Evolutionary conservation across 345 rosid species (phyloP), one percentile per base, ranked within the genome.

Genomic region (Aquilaria malaccensis): DNA sequence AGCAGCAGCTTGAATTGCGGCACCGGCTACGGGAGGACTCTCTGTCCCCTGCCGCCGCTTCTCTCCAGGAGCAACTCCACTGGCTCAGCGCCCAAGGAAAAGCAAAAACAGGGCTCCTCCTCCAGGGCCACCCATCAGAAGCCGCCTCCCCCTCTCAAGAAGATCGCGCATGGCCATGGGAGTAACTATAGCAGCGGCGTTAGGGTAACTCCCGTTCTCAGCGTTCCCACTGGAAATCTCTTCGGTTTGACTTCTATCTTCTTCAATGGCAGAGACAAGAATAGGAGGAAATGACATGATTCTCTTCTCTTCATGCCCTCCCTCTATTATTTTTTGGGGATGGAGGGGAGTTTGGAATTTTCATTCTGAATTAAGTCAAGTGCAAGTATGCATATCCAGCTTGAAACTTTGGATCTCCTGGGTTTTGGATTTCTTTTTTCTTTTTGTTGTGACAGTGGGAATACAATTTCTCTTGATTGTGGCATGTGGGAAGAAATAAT

Each of bases 1-100:
- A 89, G 96, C 51, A 83, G 83, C 22, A 89, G 96, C 67, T 72
- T 84, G 68, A 86, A 84, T 51, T 84, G 96, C 59, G 86, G 84
- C 2, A 86, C 85, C 63, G 81, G 83, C 0, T 89, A 84, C 33
- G 91, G 94, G 5, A 71, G 83, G 64, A 80, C 85, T 41, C 47
- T 89, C 30, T 89, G 96, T 63, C 96, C 94, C 52, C 62, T 89
- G 37, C 96, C 89, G 49, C 96, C 89, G 49, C 87, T 86, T 55
- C 63, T 89, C 2, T 83, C 87, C 4, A 72, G 94, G 58, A 86
- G 96, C 69, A 72, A 89, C 33, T 89, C 96, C 15, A 81, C 96
- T 1, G 96, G 94, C 37, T 81, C 89, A 2, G 43, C 79, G 7
- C 56, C 76, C 30, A 63, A 65, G 15, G 68, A 64, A 7, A 82